A percentile compares a stretch with the other conserved stretches of the same genome.
Conservation (phyloP, 495 filamentous ascomycete genomes). For the Bathelium albidoporum region DNA sequence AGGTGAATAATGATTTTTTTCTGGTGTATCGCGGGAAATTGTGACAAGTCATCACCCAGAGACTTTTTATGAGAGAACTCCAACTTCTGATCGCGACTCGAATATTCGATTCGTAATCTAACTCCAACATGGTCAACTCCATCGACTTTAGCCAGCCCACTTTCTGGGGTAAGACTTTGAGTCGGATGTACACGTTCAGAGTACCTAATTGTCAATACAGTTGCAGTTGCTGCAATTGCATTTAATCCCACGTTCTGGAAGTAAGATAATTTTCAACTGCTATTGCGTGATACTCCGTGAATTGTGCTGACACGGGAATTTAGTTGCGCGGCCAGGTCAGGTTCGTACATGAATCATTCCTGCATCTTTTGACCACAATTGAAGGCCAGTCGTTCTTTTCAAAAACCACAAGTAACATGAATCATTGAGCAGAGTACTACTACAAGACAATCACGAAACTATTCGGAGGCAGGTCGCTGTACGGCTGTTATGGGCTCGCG, state of each 20-base stretch:
- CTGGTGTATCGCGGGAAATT: not conserved
- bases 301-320: not conserved
- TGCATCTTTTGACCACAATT: not conserved
- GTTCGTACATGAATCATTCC: not conserved
- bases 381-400: not conserved
- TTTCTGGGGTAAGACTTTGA: constrained; percentile 42
- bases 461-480: constrained; percentile 67
- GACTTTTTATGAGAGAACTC: not conserved
- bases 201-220: constrained; percentile 30
- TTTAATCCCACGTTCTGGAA: constrained; percentile 80
- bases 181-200: constrained; percentile 15
- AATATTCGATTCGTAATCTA: not conserved
- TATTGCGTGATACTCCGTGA: constrained; percentile 17
- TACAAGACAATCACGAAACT: constrained; percentile 77
- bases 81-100: not conserved
- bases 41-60: not conserved
- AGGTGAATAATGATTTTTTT: not conserved
- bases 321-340: constrained; percentile 1
- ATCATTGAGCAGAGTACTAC: constrained; percentile 64
- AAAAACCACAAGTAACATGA: constrained; percentile 4
- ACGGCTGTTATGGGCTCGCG: constrained; percentile 85
- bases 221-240: constrained; percentile 54
- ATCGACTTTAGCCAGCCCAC: constrained; percentile 57
- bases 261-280: constrained; percentile 35
- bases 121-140: constrained; percentile 7